These are phyloP conservation scores for Serendipita sp. DNA, from an alignment of 768 basidiomycete species.

Conservation along the genomic window DNA sequence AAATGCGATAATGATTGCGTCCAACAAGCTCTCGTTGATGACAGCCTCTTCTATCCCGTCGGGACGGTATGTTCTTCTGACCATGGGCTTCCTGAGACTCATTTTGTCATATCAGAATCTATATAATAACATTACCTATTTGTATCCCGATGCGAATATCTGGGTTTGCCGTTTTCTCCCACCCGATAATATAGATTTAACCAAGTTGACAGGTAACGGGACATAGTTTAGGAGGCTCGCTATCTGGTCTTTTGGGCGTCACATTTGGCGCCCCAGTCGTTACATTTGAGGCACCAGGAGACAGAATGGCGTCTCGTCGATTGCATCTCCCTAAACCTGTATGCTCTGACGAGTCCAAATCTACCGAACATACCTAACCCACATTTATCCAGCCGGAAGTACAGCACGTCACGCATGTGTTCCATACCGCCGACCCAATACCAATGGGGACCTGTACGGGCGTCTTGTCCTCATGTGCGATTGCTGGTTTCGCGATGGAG, in stretches of 20 bases:
- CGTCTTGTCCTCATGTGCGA: slow-evolving; percentile 22
- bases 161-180: slow-evolving; percentile 29
- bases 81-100: neutral
- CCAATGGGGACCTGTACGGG: slow-evolving; percentile 75
- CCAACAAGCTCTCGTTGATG: slow-evolving; percentile 58
- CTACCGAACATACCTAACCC: neutral
- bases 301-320: slow-evolving; percentile 59
- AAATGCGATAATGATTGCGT: slow-evolving; percentile 72
- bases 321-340: slow-evolving; percentile 82
- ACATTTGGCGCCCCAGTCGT: slow-evolving; percentile 92
- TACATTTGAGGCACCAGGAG: slow-evolving; percentile 81
- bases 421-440: slow-evolving; percentile 88
- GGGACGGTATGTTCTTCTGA: slow-evolving; percentile 44
- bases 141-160: slow-evolving; percentile 80
- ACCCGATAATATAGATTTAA: no score
- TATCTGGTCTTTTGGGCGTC: slow-evolving; percentile 67
- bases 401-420: slow-evolving; percentile 71
- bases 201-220: slow-evolving; percentile 14
- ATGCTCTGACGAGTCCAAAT: slow-evolving; percentile 14
- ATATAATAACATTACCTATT: slow-evolving; percentile 78
- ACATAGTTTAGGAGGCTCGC: slow-evolving; percentile 72
- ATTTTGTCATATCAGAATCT: slow-evolving; percentile 42
- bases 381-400: slow-evolving; percentile 36
- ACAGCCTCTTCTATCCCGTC: slow-evolving; percentile 75
- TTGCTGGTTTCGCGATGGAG: slow-evolving; percentile 67